Evolutionary conservation across 495 filamentous ascomycete genomes (phyloP), one percentile per base, ranked within the genome.

Genomic region (Penicillium longicatenatum): DNA sequence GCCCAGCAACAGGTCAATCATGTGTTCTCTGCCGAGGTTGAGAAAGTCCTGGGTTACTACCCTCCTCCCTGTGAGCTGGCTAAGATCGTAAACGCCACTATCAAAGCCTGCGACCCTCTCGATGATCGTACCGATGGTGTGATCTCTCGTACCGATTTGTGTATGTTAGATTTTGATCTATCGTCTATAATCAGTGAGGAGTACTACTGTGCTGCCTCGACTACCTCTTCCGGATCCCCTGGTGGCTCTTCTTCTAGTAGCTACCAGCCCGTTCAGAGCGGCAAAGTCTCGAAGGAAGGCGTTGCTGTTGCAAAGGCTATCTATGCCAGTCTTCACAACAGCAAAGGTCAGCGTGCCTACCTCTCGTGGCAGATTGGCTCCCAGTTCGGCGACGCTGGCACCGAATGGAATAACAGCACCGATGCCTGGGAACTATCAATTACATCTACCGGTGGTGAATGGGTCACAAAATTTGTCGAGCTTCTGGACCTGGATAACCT

Each of bases 81-180:
- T 16, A 76, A 78, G 59, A 82, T 83, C 47, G 74, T 76, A 12
- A 81, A 79, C 52, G 69, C 70, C 14, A 81, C 79, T 12, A 82
- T 83, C 52, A 65, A 71, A 4, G 75, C 76, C 24, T 84, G 82
- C 20, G 82, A 84, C 53, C 62, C 70, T 37, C 67, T 84, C 14
- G 82, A 84, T 53, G 82, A 81, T 3, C 70, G 69, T 35, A 72
- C 68, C 6, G 82, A 84, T 55, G 81, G 79, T 24, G 81, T 84
- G 7, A 67, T 83, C 43, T 72, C 77, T 24, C 70, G 81, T 10
- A 75, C 79, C 2, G 79, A 84, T 52, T 74, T 82, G 30, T 84
- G 81, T 72, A 72, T 67, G 52, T 64, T 79, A 5, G 53, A 73
- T 46, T 79, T 76, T 59, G 72, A 81, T 54, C 63, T 80, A 48